Evolutionary conservation across 1,284 basidiomycete species (phyloP), one percentile per base, ranked within the genome.

Genomic region (Coriolopsis trogii): DNA sequence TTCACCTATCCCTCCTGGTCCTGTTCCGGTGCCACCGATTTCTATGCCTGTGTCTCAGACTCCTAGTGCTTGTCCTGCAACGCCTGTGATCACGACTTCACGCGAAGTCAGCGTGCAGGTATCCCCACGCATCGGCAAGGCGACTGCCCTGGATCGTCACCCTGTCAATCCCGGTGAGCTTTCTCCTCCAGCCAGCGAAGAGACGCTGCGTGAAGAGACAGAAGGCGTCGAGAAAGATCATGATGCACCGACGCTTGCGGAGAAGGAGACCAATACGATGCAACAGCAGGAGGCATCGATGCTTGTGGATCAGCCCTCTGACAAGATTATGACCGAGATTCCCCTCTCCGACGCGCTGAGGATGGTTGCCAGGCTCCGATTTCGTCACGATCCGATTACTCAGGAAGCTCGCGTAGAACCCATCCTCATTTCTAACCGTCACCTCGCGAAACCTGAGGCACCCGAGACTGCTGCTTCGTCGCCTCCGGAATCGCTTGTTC

Each of bases 321-420:
- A 56, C 21, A 49, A 53, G 40, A 16, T 49, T 4, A 24, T 48
- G 4, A 42, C 41, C 15, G 56, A 58, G 7, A 57, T 65, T 46
- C 75, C 78, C 9, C 73, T 82, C 1, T 67, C 69, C 37, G 85
- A 88, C 38, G 83, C 81, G 8, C 73, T 91, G 31, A 80, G 81
- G 23, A 69, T 84, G 30, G 79, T 84, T 12, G 76, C 87, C 25
- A 79, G 81, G 70, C 77, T 79, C 9, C 77, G 87, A 29, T 73
- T 84, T 37, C 74, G 77, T 33, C 75, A 71, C 54, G 84, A 88
- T 63, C 73, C 68, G 15, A 83, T 87, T 66, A 78, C 84, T 8
- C 77, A 79, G 41, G 76, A 79, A 49, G 82, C 85, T 58, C 79
- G 80, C 25, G 74, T 87, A 13, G 73, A 77, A 28, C 85, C 86